Evolutionary conservation across 208 protist species (phyloP), one percentile per base, ranked within the genome.

Genomic region (Leishmania lainsoni): DNA sequence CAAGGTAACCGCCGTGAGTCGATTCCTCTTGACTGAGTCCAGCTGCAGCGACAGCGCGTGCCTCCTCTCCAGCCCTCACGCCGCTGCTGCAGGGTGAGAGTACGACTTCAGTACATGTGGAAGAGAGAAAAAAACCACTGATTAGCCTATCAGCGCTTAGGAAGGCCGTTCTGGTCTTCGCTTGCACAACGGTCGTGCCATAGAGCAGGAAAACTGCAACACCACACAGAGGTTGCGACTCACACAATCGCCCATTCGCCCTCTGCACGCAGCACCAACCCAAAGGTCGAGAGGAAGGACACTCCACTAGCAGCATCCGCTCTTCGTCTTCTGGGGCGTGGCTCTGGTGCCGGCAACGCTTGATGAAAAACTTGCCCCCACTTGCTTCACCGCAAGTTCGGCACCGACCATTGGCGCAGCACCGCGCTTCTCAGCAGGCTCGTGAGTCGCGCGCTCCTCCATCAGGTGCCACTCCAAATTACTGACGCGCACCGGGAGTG

Each of bases 291-390:
- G 35, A 45, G 29, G 45, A 3, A 26, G 63, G 2, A n/a, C 5
- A 48, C 39, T 71, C 0, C 8, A 35, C 66, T 71, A 91, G 52
- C 81, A 92, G 78, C 89, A 91, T 32, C 83, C 78, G 22, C 29
- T 26, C 61, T 89, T 91, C 17, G 85, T 79, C 79, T 92, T 92
- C 26, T 81, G 63, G 6, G 82, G 69, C 72, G 56, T 84, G 45
- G 66, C 26, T 29, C 69, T 63, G 16, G 73, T 80, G 20, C 39
- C 80, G 0, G 80, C 69, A 2, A 52, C 79, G 8, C 61, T 71
- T 1, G 69, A 45, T 0, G 74, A 65, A 4, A 54, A 68, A 8
- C 80, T 66, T 14, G 52, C 49, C 10, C 79, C 82, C 39, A 74
- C 78, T 35, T 3, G 39, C n/a, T n/a, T 48, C 26, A 56, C 56